Evolutionary conservation across 2,329 filamentous ascomycete genomes (phyloP).

Genomic region (Diaporthe ilicicola): DNA sequence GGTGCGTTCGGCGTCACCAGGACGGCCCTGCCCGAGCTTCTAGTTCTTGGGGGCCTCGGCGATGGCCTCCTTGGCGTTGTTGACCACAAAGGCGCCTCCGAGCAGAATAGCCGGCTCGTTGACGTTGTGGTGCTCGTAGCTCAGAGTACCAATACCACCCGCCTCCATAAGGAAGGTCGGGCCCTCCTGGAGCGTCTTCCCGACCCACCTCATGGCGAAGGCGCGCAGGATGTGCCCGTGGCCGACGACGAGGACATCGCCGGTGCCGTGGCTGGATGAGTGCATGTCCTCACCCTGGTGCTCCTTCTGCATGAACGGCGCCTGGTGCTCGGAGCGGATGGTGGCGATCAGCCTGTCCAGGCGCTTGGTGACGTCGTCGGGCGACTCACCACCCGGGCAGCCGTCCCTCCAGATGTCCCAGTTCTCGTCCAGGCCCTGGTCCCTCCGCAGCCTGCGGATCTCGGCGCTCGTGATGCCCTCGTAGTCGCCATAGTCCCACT

Average conservation of each 20-base stretch:
- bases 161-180: conserved; percentile 87
- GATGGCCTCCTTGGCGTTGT: conserved; percentile 41
- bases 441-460: conserved; percentile 67
- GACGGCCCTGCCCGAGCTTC: background rate
- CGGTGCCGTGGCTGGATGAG: conserved; percentile 45
- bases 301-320: conserved; percentile 63
- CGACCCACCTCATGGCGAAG: conserved; percentile 87
- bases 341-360: conserved; percentile 80
- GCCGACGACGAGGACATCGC: conserved; percentile 82
- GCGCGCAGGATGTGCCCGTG: conserved; percentile 91
- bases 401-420: conserved; percentile 95
- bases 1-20: too few relatives aligned
- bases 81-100: conserved; percentile 73
- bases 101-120: conserved; percentile 82
- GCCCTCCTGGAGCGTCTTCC: conserved; percentile 76
- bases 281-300: conserved; percentile 43
- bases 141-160: conserved; percentile 83
- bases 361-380: conserved; percentile 75
- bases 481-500: conserved; percentile 91
- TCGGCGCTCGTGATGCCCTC: conserved; percentile 80
- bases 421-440: conserved; percentile 62
- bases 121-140: conserved; percentile 80
- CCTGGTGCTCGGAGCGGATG: conserved; percentile 73
- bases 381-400: conserved; percentile 83
- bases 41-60: conserved; percentile 36